Evolutionary conservation across 2,329 filamentous ascomycete species (phyloP).

Genomic region (Sordariomycetes sp.): DNA sequence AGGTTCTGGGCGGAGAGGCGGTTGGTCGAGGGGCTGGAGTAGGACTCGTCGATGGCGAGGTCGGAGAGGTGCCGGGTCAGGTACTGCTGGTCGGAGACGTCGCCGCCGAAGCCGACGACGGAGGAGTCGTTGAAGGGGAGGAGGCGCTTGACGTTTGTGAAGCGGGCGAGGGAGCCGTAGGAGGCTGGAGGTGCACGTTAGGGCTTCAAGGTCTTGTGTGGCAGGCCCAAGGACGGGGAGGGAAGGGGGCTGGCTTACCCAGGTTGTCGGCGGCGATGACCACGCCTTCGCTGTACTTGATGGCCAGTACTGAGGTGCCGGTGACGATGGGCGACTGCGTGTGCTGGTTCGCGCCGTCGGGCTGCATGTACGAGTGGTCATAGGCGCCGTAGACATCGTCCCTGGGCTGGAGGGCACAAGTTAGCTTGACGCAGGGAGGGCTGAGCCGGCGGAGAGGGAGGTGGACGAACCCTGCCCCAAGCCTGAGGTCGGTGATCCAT

Average conservation of each 20-base stretch:
- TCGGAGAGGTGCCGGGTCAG: conserved; percentile 83
- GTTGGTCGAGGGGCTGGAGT: conserved; percentile 36
- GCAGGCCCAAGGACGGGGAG: background rate
- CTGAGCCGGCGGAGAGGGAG: conserved; percentile 8
- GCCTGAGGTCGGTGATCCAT: conserved; percentile 67
- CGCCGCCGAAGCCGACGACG: conserved; percentile 88
- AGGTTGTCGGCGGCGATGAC: conserved; percentile 96
- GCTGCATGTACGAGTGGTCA: conserved; percentile 74
- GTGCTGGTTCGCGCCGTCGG: conserved; percentile 63
- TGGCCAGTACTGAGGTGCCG: conserved; percentile 85
- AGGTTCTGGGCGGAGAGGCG: conserved; percentile 83
- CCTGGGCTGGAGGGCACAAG: conserved; percentile 56
- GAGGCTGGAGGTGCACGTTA: conserved; percentile 51
- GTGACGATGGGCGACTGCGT: conserved; percentile 92
- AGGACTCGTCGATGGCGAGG: conserved; percentile 82
- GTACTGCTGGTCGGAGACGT: conserved; percentile 99
- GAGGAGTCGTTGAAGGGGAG: conserved; percentile 76
- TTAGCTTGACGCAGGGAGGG: conserved; percentile 8
- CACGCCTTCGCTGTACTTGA: conserved; percentile 95
- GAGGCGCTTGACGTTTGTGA: conserved; percentile 93
- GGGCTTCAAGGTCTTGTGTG: background rate
- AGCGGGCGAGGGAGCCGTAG: conserved; percentile 92
- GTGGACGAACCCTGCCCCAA: conserved; percentile 56
- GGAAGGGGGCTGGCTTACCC: conserved; percentile 35
- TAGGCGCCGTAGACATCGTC: conserved; percentile 96